Evolutionary conservation across 169 alveolate genomes (phyloP).

Genomic region (Amoebophrya sp.): DNA sequence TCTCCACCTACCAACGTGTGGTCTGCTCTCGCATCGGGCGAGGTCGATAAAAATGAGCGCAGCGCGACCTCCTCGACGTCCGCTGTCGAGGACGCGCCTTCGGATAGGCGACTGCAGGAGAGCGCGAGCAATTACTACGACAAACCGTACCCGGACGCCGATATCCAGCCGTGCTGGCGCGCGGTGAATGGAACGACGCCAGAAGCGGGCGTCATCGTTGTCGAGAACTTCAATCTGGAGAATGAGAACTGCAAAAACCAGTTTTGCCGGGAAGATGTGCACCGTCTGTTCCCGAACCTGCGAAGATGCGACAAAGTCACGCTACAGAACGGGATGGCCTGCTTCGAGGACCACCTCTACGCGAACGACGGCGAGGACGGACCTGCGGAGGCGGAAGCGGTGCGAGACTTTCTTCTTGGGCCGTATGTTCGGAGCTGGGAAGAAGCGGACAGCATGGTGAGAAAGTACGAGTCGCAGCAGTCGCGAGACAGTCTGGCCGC

Average conservation of each 20-base stretch:
- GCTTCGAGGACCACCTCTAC: neutral
- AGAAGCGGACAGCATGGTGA: neutral
- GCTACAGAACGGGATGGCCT: neutral
- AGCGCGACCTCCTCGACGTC: too few relatives aligned
- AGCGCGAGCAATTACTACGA: neutral
- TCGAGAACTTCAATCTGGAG: neutral
- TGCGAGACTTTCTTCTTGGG: neutral
- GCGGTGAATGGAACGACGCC: neutral
- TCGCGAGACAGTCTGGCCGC: neutral
- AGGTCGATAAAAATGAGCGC: neutral
- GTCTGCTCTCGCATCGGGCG: neutral
- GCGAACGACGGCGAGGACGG: neutral
- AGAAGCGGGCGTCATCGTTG: neutral
- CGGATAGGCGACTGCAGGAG: too few relatives aligned
- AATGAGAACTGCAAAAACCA: neutral
- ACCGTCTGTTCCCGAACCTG: neutral
- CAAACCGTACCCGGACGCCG: neutral
- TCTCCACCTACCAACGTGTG: too few relatives aligned
- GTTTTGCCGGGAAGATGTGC: neutral
- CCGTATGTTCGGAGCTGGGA: neutral
- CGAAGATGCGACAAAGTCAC: neutral
- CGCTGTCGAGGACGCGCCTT: too few relatives aligned
- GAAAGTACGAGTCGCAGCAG: neutral
- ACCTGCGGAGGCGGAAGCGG: neutral
- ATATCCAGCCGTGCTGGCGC: neutral